Conservation (phyloP, 805 yeast species). For the Pichia deserticola region DNA sequence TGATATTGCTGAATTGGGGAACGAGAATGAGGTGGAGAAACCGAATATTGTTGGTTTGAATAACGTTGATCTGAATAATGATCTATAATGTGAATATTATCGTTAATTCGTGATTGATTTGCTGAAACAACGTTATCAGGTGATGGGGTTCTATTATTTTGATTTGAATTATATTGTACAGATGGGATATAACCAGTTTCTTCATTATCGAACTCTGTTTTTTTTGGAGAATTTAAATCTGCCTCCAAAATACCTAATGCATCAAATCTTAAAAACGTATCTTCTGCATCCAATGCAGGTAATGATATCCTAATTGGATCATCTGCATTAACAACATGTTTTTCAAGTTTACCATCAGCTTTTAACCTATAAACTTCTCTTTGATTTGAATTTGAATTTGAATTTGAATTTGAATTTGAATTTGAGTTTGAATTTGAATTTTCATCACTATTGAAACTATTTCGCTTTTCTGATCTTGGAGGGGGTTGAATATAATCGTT, state of each 20-base stretch:
- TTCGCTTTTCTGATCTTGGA: slow-evolving; percentile 2
- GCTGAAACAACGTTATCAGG: background rate
- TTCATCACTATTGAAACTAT: background rate
- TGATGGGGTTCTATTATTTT: background rate
- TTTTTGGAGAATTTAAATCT: background rate
- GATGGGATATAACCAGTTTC: too few species aligned
- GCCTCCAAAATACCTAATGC: background rate
- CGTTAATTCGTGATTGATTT: too few species aligned
- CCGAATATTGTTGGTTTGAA: background rate
- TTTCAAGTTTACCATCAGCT: background rate
- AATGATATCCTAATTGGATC: slow-evolving; percentile 5
- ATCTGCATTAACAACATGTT: background rate
- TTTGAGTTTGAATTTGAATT: background rate
- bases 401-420: too few species aligned
- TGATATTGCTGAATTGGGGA: background rate
- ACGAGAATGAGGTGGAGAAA: background rate
- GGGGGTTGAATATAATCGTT: background rate
- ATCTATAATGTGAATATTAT: too few species aligned
- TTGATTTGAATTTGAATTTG: background rate
- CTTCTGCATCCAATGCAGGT: slow-evolving; percentile 4
- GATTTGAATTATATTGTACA: too few species aligned
- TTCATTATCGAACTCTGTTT: too few species aligned
- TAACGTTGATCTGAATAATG: too few species aligned
- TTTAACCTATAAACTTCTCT: background rate
- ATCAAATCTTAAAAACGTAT: slow-evolving; percentile 3